Conservation (phyloP, 768 basidiomycete species). For the Mrakia blollopis region DNA sequence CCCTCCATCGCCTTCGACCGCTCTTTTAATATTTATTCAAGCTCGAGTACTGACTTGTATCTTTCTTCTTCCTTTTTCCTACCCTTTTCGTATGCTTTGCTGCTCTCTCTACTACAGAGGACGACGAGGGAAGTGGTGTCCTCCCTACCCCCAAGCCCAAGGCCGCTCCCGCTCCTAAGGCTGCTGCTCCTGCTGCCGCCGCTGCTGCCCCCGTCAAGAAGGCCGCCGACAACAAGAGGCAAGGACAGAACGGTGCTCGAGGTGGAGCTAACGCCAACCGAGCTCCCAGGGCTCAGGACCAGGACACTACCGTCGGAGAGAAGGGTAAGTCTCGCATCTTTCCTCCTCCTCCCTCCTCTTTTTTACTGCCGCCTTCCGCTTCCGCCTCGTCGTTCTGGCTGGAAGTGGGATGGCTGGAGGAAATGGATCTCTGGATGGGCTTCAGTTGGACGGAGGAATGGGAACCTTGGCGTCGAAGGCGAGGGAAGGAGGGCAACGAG, state of each 20-base stretch:
- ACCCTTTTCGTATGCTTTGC: not conserved
- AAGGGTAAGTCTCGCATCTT: conserved; percentile 11
- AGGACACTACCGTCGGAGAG: conserved; percentile 27
- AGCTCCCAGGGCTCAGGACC: conserved; percentile 25
- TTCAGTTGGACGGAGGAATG: not conserved
- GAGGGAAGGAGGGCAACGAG: not conserved
- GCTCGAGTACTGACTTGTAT: not conserved
- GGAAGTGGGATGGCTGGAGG: not conserved
- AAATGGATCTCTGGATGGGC: not conserved
- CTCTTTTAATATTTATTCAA: not conserved
- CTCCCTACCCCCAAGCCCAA: conserved; percentile 32
- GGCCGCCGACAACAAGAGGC: not conserved
- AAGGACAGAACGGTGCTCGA: conserved; percentile 2
- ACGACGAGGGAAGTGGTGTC: conserved; percentile 28
- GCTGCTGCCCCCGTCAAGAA: conserved; percentile 26
- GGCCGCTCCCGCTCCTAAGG: conserved; percentile 28
- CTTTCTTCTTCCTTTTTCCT: not conserved
- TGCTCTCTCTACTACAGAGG: conserved; percentile 12
- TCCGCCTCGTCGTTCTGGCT: not conserved
- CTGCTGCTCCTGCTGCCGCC: conserved; percentile 30
- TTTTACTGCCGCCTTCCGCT: not conserved
- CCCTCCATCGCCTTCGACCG: not conserved
- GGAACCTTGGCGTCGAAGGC: not conserved
- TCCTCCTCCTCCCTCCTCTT: not conserved
- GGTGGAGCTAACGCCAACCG: conserved; percentile 23